Evolutionary conservation across 805 yeast genomes (phyloP), one percentile per base, ranked within the genome.

Genomic region (Yamadazyma scolyti): DNA sequence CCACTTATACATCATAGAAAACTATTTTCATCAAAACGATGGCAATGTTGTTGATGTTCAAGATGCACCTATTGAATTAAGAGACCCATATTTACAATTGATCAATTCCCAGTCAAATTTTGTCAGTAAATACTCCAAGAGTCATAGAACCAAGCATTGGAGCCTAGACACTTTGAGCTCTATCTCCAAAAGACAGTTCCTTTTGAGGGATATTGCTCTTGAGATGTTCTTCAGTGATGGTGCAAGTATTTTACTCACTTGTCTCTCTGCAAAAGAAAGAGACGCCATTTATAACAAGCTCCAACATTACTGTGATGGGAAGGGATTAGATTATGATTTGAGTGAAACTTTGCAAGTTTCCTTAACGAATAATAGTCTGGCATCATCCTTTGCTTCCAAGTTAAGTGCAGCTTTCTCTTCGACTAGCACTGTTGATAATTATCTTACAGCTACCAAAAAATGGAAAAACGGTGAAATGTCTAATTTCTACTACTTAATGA

Each of bases 401-500:
- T 27, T 61, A 11, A 61, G 55, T 3, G 50, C 62, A 1, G 66
- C 64, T 2, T 71, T 78, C 42, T 52, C 68, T 4, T 47, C 58
- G 21, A 38, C 30, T 9, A 25, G n/a, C 4, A 33, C 55, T 2
- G 29, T 40, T 4, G 61, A 37, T 9, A 39, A 52, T 6, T 39
- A 49, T 18, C 58, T 70, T 9, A 53, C 68, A 2, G 77, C 80
- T 0, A 82, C 95, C 0, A 71, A 65, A 39, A 73, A 75, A 44
- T 87, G 96, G 96, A 71, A 66, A 40, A 62, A 55, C 30, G 95
- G 96, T 1, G 79, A 80, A 41, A 71, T 88, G 48, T 83, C 95
- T 1, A 87, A 87, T 48, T 88, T 87, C 44, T 82, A 79, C 48
- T 87, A 87, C 47, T 58, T 87, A 45, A 82, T 86, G 75, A 69